Evolutionary conservation across 2,329 filamentous ascomycete genomes (phyloP), one percentile per base, ranked within the genome.

Genomic region (Alternaria incomplexa): DNA sequence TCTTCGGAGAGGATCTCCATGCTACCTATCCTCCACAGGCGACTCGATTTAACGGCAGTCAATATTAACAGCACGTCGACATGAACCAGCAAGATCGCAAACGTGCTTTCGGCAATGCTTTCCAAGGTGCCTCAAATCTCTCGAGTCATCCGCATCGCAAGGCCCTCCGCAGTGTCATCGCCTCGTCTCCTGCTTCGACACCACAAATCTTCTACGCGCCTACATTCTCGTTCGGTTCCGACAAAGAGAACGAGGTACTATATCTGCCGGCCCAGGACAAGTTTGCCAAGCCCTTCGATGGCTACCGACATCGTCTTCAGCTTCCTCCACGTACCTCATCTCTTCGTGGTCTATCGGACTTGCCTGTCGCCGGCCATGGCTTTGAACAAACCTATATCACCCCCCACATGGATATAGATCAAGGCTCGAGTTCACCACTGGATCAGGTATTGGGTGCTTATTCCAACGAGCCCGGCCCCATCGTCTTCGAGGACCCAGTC

Each of bases 101-200:
- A 47, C 70, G 69, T 44, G 59, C 47, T 26, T 70, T 65, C 36
- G 71, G 67, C 28, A 62, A 67, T 36, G 68, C 70, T 2, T 72
- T 72, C 28, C 45, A 63, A 5, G 48, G 48, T 13, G 8, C 11
- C 4, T 17, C 53, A 36, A 15, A 44, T 23, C 25, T 45, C 17
- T 47, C 53, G 5, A 46, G 44, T 32, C 48, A 58, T n/a, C 32
- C 50, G 22, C 30, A 45, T 56, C 48, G 48, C 40, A 59, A 60
- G 50, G 56, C 54, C 15, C n/a, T 44, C 22, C 36, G 47, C 30
- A 53, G 53, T 5, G 12, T 54, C 6, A 9, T 45, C 22, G 22
- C 40, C 12, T 50, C 58, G 1, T 46, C 54, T 52, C 28, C 30
- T 53, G 56, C 64, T 6, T 50, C 53, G 13, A 44, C 44, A 5